Evolutionary conservation across 495 filamentous ascomycete genomes (phyloP).

Genomic region (Ramalina peruviana): DNA sequence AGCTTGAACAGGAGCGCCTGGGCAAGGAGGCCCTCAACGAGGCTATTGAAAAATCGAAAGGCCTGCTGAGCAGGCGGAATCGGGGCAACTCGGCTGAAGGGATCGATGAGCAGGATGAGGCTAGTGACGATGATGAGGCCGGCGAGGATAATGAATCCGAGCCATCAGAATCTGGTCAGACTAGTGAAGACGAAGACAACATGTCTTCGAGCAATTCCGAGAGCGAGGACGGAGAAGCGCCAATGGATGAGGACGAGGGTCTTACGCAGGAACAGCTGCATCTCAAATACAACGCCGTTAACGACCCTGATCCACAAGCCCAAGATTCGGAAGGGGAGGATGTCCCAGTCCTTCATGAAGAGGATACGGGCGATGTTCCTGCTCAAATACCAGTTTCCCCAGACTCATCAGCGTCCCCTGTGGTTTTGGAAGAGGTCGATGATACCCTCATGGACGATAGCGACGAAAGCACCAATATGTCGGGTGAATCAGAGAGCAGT

Average conservation of each 20-base stretch:
- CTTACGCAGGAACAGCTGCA: slow-evolving; percentile 68
- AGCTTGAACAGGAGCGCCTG: slow-evolving; percentile 67
- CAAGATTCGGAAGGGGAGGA: background rate
- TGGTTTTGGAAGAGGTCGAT: slow-evolving; percentile 52
- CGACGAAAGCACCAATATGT: slow-evolving; percentile 81
- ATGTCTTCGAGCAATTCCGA: slow-evolving; percentile 54
- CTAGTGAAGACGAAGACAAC: slow-evolving; percentile 48
- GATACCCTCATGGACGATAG: slow-evolving; percentile 54
- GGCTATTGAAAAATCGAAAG: slow-evolving; percentile 57
- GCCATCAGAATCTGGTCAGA: slow-evolving; percentile 18
- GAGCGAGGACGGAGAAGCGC: slow-evolving; percentile 36
- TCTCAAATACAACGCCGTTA: slow-evolving; percentile 56
- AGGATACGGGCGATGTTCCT: background rate
- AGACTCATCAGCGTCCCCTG: background rate
- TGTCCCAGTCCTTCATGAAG: background rate
- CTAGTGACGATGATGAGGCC: slow-evolving; percentile 36
- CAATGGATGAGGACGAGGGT: slow-evolving; percentile 51
- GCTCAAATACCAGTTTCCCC: background rate
- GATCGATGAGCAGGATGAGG: slow-evolving; percentile 34
- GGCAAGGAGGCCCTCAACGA: slow-evolving; percentile 73
- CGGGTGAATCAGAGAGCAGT: slow-evolving; percentile 58
- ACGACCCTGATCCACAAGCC: background rate
- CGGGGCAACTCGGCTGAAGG: slow-evolving; percentile 34
- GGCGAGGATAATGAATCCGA: slow-evolving; percentile 28
- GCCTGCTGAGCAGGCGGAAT: slow-evolving; percentile 40